Evolutionary conservation across 768 basidiomycete species (phyloP), one percentile per base, ranked within the genome.

Genomic region (Hemileccinum rubropunctum): DNA sequence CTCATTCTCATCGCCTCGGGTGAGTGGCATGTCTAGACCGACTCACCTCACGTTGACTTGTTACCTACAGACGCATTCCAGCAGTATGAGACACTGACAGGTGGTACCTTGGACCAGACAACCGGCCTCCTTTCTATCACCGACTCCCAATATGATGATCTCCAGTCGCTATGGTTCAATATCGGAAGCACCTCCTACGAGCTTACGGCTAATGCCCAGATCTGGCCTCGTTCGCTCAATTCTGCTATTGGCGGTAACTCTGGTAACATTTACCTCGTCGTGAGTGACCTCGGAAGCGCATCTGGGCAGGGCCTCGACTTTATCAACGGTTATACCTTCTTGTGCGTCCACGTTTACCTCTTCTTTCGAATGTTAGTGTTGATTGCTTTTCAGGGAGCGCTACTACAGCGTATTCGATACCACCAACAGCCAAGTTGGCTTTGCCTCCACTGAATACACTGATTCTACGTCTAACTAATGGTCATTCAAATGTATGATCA

Each of bases 51-150:
- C 4, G 10, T 12, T 39, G 11, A 33, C n/a, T n/a, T 39, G 11
- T 7, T 34, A 7, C 21, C 11, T 10, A 20, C 21, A 58, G 59
- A 62, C 33, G 62, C 57, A 1, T 64, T 47, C 42, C 20, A 38
- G 6, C n/a, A 11, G 8, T 66, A 66, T 47, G 15, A 51, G 43
- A 26, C 9, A 0, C 1, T 13, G 18, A 51, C 50, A 0, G 50
- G 50, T 1, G 45, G 45, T 7, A 45, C 33, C 6, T 6, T 52
- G 23, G 69, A 71, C 41, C 15, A 38, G 7, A 23, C 30, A 12
- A 64, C 62, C 1, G 67, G 68, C 8, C 49, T 70, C 1, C 58
- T 69, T 9, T 51, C 11, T 11, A 53, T 70, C 40, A 61, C 56
- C 3, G 14, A 42, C 10, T 38, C 27, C 3, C 61, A 69, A 40